Evolutionary conservation across 495 filamentous ascomycete genomes (phyloP), one percentile per base, ranked within the genome.

Genomic region (Aspergillus baeticus): DNA sequence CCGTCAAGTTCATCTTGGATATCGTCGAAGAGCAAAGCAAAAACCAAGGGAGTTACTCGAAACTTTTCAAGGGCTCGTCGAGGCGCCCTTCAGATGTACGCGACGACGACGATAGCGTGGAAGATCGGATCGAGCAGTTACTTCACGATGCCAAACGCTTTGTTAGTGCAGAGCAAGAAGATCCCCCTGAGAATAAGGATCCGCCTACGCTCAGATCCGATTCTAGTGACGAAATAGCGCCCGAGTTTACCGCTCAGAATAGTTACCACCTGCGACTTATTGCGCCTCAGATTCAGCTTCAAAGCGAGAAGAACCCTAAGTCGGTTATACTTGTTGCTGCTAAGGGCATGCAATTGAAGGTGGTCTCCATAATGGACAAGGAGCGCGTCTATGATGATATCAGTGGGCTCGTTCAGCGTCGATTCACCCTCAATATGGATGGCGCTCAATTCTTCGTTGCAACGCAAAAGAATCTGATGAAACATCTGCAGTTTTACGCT

Each of bases 361-460:
- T 98, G 15, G 83, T 98, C 10, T 92, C 96, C 50, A 92, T 98
- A 57, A 96, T 98, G 87, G 94, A 98, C 68, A 96, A 96, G 67
- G 87, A 91, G 59, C 85, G 94, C 44, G 82, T 97, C 38, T 88
- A 83, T 33, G 94, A 98, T 66, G 88, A 92, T 69, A 91, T 98
- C 61, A 94, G 90, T 62, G 94, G 94, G 51, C 77, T 98, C 45
- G 92, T 98, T 5, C 95, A 98, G 62, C 88, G 91, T 21, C 90
- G 93, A 18, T 96, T 98, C 72, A 84, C 90, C 35, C 85, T 96
- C 46, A 89, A 90, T 51, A 96, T 96, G 86, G 93, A 98, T 67
- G 94, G 91, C 59, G 88, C 93, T 26, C 94, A 98, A 65, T 96
- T 98, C 69, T 98, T 98, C 65, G 94, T 98, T 49, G 95, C 94